These are phyloP conservation scores for Psidium friedrichsthalianum DNA, from an alignment of 345 rosid genomes.

Conservation along the genomic window DNA sequence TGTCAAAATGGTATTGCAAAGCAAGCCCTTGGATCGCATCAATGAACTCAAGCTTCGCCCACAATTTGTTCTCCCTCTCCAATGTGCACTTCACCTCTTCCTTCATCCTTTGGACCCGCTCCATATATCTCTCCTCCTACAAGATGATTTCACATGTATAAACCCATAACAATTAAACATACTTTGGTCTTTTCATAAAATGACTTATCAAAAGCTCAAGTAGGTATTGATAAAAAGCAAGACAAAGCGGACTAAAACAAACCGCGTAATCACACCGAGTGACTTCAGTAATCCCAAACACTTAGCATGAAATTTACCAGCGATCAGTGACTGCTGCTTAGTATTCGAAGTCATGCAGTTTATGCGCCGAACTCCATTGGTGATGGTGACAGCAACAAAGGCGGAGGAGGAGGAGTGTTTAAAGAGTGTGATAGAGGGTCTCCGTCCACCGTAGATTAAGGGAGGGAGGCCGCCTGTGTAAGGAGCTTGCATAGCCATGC, in stretches of 20 bases:
- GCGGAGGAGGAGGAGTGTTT: not conserved
- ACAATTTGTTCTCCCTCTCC: not conserved
- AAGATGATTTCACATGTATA: not conserved
- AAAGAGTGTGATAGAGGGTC: not conserved
- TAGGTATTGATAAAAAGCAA: not conserved
- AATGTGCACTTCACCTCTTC: not conserved
- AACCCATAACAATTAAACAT: not conserved
- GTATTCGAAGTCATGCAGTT: too few relatives aligned
- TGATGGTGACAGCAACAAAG: not conserved
- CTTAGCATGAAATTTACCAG: conserved; percentile 4
- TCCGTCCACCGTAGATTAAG: not conserved
- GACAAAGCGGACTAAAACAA: not conserved
- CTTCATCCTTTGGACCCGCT: not conserved
- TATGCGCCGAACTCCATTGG: too few relatives aligned
- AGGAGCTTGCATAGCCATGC: not conserved
- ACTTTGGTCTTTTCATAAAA: not conserved
- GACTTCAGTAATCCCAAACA: not conserved
- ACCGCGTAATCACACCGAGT: not conserved
- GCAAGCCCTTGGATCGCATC: conserved; percentile 10
- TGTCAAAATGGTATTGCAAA: conserved; percentile 7
- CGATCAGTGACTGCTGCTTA: not conserved
- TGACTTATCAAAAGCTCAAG: too few relatives aligned
- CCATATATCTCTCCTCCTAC: not conserved
- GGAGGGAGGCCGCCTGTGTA: not conserved
- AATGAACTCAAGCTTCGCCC: conserved; percentile 5